Base-by-base conservation (phyloP, 176 grass and related monocot species). In the Dactylis glomerata region DNA sequence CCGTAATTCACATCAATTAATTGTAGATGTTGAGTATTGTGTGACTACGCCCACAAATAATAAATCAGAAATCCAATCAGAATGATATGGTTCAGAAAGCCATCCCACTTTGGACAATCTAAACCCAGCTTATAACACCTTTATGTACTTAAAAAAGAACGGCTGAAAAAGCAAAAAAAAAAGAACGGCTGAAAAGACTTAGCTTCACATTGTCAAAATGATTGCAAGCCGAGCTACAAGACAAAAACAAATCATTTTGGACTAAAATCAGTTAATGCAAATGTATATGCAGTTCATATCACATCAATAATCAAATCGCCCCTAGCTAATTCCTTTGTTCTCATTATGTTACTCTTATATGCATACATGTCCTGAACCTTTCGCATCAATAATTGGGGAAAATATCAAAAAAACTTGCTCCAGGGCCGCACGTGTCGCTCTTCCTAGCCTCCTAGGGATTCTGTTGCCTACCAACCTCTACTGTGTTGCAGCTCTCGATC, bases 361-460 rank as follows among this genome's bases (percentile, higher is more conserved):
- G 38, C 12, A 6, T 70, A 19, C 38, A 45, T 1, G 40, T 17
- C 15, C 44, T 32, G 71, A 50, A 74, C 1, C 44, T 70, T 64
- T 74, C 44, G 16, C 71, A 50, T 74, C 71, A 74, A 74, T 74
- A 74, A 50, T 74, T 50, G 71, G 24, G n/a, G 41, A 6, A 74
- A 50, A 74, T 74, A 74, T 32, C 26, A 50, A 73, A 73, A 64
- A 28, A 13, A 49, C 49, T 41, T 73, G 70, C 70, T 30, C 42
- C 42, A 30, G 10, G 42, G 70, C 69, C 70, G 31, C 42, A 73
- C 70, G 70, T 73, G 70, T 73, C 26, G 15, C 70, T 73, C 70
- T 46, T 72, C 23, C 40, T 72, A 72, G 68, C 40, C 3, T 72
- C 68, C 23, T 72, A 72, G 68, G 40, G n/a, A n/a, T 72, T 73